phyloP scores from a whole-genome alignment of 2,329 filamentous ascomycete species.

The Cercospora sp. region DNA sequence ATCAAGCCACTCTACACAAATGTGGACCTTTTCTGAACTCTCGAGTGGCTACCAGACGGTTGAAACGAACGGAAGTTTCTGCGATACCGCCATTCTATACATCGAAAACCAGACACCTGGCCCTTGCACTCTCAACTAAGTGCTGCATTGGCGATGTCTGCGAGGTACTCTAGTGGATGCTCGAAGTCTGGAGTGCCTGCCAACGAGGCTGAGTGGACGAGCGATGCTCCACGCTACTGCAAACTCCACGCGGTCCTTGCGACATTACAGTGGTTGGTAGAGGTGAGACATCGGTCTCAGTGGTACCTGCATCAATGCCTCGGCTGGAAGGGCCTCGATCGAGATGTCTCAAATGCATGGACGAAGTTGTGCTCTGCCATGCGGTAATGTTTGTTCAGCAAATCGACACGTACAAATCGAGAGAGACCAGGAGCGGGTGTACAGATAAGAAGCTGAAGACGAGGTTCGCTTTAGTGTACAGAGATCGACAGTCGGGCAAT shows the following conservation, averaged over 20 bases:
- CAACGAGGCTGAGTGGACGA: constrained; percentile 5
- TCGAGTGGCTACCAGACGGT: not conserved
- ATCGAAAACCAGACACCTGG: not conserved
- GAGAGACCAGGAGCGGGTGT: not conserved
- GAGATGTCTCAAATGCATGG: not conserved
- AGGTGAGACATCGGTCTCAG: not conserved
- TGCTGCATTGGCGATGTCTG: not conserved
- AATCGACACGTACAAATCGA: not conserved
- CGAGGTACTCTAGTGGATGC: constrained; percentile 8
- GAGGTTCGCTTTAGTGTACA: not conserved
- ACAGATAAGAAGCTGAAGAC: not conserved
- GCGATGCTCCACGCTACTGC: constrained; percentile 5
- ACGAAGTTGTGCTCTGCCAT: not conserved
- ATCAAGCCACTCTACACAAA: not conserved
- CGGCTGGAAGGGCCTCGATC: not conserved
- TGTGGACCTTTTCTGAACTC: not conserved
- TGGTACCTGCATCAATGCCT: not conserved
- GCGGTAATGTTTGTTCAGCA: not conserved
- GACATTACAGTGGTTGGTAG: not conserved
- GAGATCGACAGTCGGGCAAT: not conserved
- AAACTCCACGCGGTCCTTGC: not conserved
- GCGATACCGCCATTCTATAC: not conserved
- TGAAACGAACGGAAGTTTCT: not conserved
- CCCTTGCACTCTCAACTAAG: not conserved
- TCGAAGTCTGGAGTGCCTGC: constrained; percentile 14